Evolutionary conservation across 2,329 filamentous ascomycete species (phyloP).

Genomic region (Neopestalotiopsis sp.): DNA sequence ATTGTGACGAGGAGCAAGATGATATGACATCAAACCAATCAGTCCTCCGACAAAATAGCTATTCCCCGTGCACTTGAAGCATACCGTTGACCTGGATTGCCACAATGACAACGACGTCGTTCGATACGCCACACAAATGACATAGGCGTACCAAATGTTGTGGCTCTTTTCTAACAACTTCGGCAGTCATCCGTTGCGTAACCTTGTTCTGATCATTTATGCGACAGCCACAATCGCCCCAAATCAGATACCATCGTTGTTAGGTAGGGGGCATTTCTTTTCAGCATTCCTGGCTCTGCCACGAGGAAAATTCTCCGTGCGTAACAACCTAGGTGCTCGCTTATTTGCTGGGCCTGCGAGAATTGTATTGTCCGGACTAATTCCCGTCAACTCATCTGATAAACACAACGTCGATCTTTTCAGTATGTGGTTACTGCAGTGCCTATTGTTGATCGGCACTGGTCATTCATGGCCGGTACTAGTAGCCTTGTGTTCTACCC

Average conservation of each 20-base stretch:
- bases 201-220: constrained; percentile 2
- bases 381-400: neutral
- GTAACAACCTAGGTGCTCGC: neutral
- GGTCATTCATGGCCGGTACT: neutral
- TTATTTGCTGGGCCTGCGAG: neutral
- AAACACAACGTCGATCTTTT: neutral
- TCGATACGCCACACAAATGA: neutral
- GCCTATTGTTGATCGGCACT: neutral
- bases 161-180: neutral
- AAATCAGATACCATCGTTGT: neutral
- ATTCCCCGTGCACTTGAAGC: neutral
- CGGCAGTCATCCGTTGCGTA: neutral
- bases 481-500: neutral
- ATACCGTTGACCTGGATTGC: neutral
- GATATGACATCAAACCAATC: neutral
- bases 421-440: neutral
- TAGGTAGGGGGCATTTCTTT: neutral
- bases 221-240: neutral
- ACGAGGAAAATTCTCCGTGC: constrained; percentile 8
- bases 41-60: neutral
- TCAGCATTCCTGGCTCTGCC: neutral
- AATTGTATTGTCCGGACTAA: neutral
- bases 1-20: neutral
- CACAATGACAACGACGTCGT: neutral
- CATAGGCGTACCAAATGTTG: neutral